Base-by-base conservation (phyloP, 192 early-diverging fungal species). In the Coemansia sp. region DNA sequence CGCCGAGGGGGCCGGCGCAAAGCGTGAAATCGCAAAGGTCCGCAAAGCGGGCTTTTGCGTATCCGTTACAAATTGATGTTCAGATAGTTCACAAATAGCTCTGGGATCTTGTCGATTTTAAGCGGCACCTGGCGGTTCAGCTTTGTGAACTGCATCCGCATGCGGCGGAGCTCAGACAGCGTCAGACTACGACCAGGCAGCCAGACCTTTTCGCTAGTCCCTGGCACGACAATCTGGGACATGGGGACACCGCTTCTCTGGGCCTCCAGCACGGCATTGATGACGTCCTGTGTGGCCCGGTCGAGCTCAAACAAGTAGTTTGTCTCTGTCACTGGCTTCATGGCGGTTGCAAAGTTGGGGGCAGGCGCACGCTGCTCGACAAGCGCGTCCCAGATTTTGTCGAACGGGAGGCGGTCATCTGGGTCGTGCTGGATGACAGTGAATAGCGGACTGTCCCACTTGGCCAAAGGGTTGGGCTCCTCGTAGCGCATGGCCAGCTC, bases 401-500 rank as follows among this genome's bases (percentile, higher is more conserved):
- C 86, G 50, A 84, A 75, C 6, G 90, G 88, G 28, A 89, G 65
- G 34, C 8, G 13, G 10, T 70, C 67, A 11, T 72, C 62, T 2
- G 61, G 58, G 36, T 94, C 92, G 22, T 88, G 82, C 56, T 89
- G 89, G 10, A 94, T 77, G 6, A 97, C 68, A 0, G 92, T 92
- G 61, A 97, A 95, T n/a, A 99, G 79, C 19, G 97, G 97, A 2
- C 93, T 87, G 73, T 99, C 97, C 97, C 97, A 99, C 47, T 91
- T 83, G 67, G 92, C 92, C 11, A 85, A 74, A 6, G 84, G 83
- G 61, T 97, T 91, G 28, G 95, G 97, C 57, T 99, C 97, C 84
- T 99, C 97, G 50, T 93, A 97, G 30, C 97, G 82, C 40, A 88
- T 86, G 9, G 88, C 67, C 38, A 99, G 83, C 50, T 94, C 87